Evolutionary conservation across 352 stramenopile genomes (phyloP), one percentile per base, ranked within the genome.

Genomic region (Achlya hypogyna): DNA sequence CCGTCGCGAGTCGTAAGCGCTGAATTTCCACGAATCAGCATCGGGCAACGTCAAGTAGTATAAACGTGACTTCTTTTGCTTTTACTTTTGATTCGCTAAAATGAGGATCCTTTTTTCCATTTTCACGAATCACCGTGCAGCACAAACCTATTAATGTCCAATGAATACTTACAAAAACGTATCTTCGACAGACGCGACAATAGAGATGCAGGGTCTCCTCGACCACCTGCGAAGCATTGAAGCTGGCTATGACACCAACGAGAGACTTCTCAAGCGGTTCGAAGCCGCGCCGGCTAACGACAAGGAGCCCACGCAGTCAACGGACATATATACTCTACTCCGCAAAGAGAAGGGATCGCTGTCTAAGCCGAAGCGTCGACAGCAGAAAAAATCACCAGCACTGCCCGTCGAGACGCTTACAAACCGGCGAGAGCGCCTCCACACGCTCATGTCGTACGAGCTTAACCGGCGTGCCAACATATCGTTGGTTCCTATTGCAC

Each of bases 221-320:
- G 59, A 63, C 22, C 59, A 66, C 22, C 31, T 66, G n/a, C 42
- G 47, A 9, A 58, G 43, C 12, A 66, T 66, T 22, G 59, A 66
- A 25, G 34, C 28, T 16, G 59, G 59, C 22, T 25, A 66, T 18
- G 28, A 58, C 28, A 66, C 59, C 16, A 66, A 66, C 28, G 23
- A 45, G 18, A 9, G 59, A 5, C 16, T 66, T 14, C 31, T 66
- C 23, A 4, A 43, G 29, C 43, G 22, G 18, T 66, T 66, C 23
- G n/a, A 64, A 2, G 27, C 34, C 4, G 20, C 20, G 35, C 20
- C 27, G 18, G 16, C 22, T 20, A 27, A 2, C 16, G 43, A 22
- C 31, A 53, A 31, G 29, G 28, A 14, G n/a, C 31, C 28, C 5
- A 65, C 29, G 5, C 10, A 27, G n/a, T 16, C 31, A 29, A 12